Conservation (phyloP, 2,329 filamentous ascomycete genomes). For the Cyphellophora attinorum region DNA sequence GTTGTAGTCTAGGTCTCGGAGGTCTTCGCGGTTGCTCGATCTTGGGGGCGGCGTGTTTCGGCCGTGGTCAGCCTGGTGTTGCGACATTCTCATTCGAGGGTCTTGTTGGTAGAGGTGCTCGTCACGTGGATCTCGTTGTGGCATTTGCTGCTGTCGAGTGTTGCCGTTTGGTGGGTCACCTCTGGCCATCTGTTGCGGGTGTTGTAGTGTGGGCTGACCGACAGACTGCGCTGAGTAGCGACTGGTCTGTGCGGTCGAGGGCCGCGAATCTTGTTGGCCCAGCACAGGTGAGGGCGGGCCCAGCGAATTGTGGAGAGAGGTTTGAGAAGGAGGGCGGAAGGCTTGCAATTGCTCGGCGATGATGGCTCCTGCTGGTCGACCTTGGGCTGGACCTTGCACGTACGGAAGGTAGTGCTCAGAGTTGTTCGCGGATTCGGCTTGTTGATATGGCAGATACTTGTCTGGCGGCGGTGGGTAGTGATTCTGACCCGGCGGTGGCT, state of each 20-base stretch:
- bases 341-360: constrained; percentile 17
- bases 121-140: constrained; percentile 13
- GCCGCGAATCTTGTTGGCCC: constrained; percentile 13
- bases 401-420: constrained; percentile 27
- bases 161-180: constrained; percentile 2
- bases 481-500: constrained; percentile 2
- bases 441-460: constrained; percentile 15
- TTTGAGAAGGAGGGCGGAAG: constrained; percentile 25
- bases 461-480: constrained; percentile 5
- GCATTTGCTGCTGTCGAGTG: constrained; percentile 1
- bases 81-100: constrained; percentile 17
- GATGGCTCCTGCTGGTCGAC: constrained; percentile 2
- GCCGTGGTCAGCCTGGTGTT: constrained; percentile 27
- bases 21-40: constrained; percentile 25
- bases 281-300: constrained; percentile 25
- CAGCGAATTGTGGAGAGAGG: no score
- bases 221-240: constrained; percentile 15
- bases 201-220: constrained; percentile 11
- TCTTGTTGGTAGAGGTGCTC: constrained; percentile 22
- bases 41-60: constrained; percentile 37
- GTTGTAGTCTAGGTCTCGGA: constrained; percentile 33
- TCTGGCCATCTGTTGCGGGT: constrained; percentile 2
- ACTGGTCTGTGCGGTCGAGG: constrained; percentile 11
- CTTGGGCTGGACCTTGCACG: constrained; percentile 7
- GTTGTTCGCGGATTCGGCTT: constrained; percentile 23